Evolutionary conservation across 768 basidiomycete species (phyloP), one percentile per base, ranked within the genome.

Genomic region (Phaeotremella skinneri): DNA sequence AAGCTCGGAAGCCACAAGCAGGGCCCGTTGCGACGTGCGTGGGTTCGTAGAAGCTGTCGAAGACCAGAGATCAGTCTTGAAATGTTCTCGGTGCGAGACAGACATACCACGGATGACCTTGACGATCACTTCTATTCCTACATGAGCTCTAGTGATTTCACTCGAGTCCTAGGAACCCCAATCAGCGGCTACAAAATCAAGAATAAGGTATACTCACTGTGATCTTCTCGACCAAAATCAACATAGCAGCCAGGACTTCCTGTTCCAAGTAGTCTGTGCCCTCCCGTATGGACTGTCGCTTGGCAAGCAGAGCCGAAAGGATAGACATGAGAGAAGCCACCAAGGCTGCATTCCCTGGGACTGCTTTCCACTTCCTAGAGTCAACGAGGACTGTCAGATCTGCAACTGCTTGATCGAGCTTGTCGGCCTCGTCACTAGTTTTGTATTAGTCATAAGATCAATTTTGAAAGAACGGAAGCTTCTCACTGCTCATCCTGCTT

Each of bases 11-110:
- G 96, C 87, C 30, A 98, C 81, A 25, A 97, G 81, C 2, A 98
- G 80, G 0, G 91, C 91, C 74, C 94, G 89, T 65, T 97, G 86
- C 79, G 92, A 92, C 0, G 90, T 94, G 71, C 97, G 92, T 0
- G 94, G 93, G 68, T 93, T 96, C 43, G 85, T 84, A 2, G 91
- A 87, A 16, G 87, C 92, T 93, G 62, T 2, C 32, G 31, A 52
- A 6, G 47, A 37, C 39, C 17, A 29, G 5, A 23, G 23, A 7
- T 34, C 4, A 29, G 39, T 27, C 13, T 13, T 34, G 49, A 49
- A 20, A 17, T 21, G 43, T 26, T 55, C 20, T 13, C n/a, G 49
- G 2, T 16, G 56, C 23, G 7, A 16, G 16, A 63, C 30, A 23
- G 45, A 70, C 80, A 53, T 69, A 89, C 90, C 84, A 70, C 90